These are phyloP conservation scores for Mitragyna speciosa DNA, from an alignment of 257 asterid genomes.

Conservation along the genomic window DNA sequence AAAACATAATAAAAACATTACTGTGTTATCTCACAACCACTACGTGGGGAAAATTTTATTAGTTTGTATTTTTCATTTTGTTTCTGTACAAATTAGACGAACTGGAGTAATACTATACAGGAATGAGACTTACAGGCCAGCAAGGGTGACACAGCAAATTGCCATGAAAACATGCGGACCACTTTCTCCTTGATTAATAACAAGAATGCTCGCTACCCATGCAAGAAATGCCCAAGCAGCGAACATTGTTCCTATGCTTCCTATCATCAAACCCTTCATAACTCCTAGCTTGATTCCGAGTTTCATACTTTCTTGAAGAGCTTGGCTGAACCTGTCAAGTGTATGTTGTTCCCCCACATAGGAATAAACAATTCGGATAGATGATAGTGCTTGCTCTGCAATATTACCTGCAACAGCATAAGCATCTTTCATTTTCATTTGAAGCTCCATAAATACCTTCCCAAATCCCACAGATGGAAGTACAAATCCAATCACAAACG, in stretches of 20 bases:
- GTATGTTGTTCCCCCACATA: constrained; percentile 65
- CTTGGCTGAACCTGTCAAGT: constrained; percentile 48
- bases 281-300: constrained; percentile 67
- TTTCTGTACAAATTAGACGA: background rate
- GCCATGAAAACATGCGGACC: constrained; percentile 68
- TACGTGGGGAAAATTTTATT: no score
- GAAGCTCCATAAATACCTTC: constrained; percentile 53
- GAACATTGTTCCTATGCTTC: constrained; percentile 68
- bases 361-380: constrained; percentile 70
- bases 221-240: constrained; percentile 74
- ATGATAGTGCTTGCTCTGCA: constrained; percentile 70
- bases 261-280: constrained; percentile 73
- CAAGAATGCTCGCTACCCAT: constrained; percentile 77
- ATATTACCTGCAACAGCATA: constrained; percentile 61
- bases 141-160: constrained; percentile 47
- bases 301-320: constrained; percentile 48
- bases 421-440: constrained; percentile 49
- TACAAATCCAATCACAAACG: constrained; percentile 55
- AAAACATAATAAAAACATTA: no score
- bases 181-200: constrained; percentile 55
- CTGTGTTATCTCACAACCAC: no score
- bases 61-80: background rate
- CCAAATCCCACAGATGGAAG: constrained; percentile 67
- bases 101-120: background rate
- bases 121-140: constrained; percentile 61